phyloP scores from a whole-genome alignment of 768 basidiomycete species.

The Panus rudis region DNA sequence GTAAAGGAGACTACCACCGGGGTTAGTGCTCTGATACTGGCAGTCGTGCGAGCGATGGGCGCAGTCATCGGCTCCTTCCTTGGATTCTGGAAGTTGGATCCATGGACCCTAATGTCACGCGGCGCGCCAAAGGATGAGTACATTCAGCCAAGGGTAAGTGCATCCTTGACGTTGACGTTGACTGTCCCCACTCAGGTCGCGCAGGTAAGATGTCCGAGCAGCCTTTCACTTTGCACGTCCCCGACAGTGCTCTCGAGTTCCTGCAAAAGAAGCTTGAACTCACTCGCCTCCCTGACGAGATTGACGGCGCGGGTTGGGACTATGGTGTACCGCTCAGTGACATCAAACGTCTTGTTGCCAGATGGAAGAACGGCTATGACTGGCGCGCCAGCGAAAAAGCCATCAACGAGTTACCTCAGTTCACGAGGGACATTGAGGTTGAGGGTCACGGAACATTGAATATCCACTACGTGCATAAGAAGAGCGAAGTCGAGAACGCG shows the following conservation, averaged over 20 bases:
- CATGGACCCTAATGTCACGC: too few species aligned
- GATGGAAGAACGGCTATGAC: conserved; percentile 25
- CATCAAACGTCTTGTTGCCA: conserved; percentile 18
- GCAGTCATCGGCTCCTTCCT: too few species aligned
- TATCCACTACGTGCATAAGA: conserved; percentile 31
- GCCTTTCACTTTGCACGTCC: conserved; percentile 41
- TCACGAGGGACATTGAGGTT: conserved; percentile 27
- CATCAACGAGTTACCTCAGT: conserved; percentile 29
- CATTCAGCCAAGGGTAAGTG: too few species aligned
- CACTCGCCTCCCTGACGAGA: conserved; percentile 48
- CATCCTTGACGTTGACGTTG: too few species aligned
- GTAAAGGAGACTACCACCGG: too few species aligned
- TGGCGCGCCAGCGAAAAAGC: conserved; percentile 25
- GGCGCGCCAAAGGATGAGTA: too few species aligned
- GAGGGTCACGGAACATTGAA: conserved; percentile 26
- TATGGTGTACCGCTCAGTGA: conserved; percentile 36
- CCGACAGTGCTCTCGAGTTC: conserved; percentile 33
- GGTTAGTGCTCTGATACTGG: too few species aligned
- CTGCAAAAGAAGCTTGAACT: conserved; percentile 42
- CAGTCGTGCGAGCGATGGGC: too few species aligned
- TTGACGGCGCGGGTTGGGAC: conserved; percentile 41
- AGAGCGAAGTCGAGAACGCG: conserved; percentile 28
- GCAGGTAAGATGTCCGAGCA: too few species aligned
- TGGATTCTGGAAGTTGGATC: too few species aligned
- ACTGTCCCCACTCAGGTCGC: too few species aligned